Evolutionary conservation across 2,329 filamentous ascomycete species (phyloP).

Genomic region (Verticillium albo-atrum): DNA sequence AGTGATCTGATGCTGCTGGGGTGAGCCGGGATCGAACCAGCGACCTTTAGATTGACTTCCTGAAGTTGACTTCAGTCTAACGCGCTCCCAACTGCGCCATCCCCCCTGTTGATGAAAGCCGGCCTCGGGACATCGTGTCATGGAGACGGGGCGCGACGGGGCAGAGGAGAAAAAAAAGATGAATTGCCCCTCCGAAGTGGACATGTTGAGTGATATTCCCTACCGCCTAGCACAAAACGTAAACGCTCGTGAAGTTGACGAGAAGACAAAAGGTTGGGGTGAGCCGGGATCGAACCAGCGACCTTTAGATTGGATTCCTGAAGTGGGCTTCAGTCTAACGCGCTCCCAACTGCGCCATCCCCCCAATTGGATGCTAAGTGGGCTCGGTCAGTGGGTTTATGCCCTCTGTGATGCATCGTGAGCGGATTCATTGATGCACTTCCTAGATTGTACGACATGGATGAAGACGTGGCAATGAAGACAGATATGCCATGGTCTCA

Average conservation of each 20-base stretch:
- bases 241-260: not conserved
- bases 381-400: no score
- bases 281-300: not conserved
- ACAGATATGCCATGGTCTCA: no score
- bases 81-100: not conserved
- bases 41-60: not conserved
- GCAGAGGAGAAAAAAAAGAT: not conserved
- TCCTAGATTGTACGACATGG: no score
- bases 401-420: accelerated
- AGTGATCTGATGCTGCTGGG: not conserved
- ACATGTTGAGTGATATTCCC: not conserved
- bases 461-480: not conserved
- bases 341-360: not conserved
- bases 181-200: not conserved
- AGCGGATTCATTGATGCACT: no score
- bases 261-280: not conserved
- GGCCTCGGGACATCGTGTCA: not conserved
- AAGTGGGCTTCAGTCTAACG: not conserved
- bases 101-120: not conserved
- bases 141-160: not conserved
- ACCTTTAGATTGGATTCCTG: not conserved
- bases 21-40: not conserved
- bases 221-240: not conserved
- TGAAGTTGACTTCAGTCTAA: not conserved
- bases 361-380: not conserved